Evolutionary conservation across 306 rosid species (phyloP).

Genomic region (Mucuna pruriens): DNA sequence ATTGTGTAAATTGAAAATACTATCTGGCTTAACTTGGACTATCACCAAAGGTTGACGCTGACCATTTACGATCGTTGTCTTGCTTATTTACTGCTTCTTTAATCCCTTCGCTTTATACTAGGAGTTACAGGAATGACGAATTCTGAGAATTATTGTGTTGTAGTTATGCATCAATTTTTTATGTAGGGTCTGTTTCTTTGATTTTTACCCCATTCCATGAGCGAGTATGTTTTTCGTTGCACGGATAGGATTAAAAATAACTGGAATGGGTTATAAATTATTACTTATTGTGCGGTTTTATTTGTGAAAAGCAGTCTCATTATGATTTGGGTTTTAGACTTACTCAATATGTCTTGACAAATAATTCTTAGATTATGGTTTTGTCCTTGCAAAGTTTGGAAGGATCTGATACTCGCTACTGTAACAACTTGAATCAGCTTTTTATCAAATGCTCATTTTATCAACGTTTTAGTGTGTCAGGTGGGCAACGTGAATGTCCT

Average conservation of each 20-base stretch:
- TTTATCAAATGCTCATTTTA: too few relatives aligned
- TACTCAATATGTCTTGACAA: too few relatives aligned
- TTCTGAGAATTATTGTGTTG: neutral
- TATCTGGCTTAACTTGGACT: constrained; percentile 30
- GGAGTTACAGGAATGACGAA: neutral
- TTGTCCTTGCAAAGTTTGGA: too few relatives aligned
- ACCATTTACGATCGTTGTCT: neutral
- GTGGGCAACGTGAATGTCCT: too few relatives aligned
- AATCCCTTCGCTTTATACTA: neutral
- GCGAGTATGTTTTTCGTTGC: neutral
- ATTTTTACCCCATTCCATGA: neutral
- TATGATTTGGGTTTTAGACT: neutral
- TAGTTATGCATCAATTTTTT: neutral
- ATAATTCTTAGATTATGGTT: too few relatives aligned
- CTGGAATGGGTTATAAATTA: neutral
- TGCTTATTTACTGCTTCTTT: constrained; percentile 3
- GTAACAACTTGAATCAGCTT: too few relatives aligned
- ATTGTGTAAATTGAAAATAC: constrained; percentile 62
- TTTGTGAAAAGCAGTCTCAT: neutral
- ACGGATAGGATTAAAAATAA: neutral
- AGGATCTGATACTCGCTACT: too few relatives aligned
- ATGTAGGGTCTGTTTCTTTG: neutral
- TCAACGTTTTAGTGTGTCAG: too few relatives aligned
- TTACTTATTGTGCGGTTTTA: neutral
- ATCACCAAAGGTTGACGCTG: constrained; percentile 21